Base-by-base conservation (phyloP, 2,329 filamentous ascomycete species). In the Aquanectria penicillioides region DNA sequence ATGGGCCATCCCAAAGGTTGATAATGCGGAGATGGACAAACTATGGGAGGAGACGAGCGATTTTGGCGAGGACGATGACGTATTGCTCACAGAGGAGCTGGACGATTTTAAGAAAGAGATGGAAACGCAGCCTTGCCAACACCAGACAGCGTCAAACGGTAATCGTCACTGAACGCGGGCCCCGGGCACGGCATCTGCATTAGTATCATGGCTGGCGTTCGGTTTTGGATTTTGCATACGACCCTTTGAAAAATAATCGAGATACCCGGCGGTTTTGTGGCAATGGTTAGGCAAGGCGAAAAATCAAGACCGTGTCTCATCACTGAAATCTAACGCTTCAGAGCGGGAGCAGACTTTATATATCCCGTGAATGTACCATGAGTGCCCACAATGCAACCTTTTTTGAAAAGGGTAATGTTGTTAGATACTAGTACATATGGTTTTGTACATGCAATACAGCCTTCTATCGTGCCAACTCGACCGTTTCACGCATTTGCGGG, bases 21-120 rank as follows among this genome's bases (percentile, higher is more conserved):
- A 85, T 22, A 85, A 89, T 29, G 78, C 80, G 10, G 94, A 98
- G 77, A 89, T 93, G 77, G 86, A 89, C 63, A 91, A 87, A 77
- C 78, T 96, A 64, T 96, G 91, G 90, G 92, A 95, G 34, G 93
- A 97, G 72, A 89, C 88, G 15, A 97, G 92, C 69, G 92, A 95
- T 63, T 82, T 94, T 61, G 92, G 90, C 4, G 92, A 95, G 59
- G 95, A 99, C 72, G 95, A 99, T 71, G 90, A 89, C 68, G 79
- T 90, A 43, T 81, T 90, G 52, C 88, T 90, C 22, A 83, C 84
- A 37, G 95, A 99, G 75, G 95, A 98, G 69, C 73, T 74, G 50
- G 75, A 77, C 6, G 83, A 85, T 57, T 82, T 81, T 55, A 69
- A 71, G 31, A 75, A 75, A 36, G 76, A 78, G 60, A 78, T 78